A percentile compares a stretch with the other conserved stretches of the same genome.
Evolutionary conservation across 2,329 filamentous ascomycete species (phyloP).

Genomic region (Pseudodiploospora longispora): DNA sequence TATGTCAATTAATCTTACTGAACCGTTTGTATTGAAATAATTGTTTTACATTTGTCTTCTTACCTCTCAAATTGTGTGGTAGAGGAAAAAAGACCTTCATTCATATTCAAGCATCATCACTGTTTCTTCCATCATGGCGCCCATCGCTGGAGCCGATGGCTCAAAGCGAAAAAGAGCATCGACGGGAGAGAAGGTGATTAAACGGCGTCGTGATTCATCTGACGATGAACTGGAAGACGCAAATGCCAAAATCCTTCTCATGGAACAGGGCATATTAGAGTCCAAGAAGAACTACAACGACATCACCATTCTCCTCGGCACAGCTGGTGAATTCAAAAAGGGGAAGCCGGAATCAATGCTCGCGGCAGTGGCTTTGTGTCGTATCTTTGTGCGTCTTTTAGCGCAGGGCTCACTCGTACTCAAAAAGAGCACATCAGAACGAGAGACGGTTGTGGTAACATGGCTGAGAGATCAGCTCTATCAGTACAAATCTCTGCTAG

Average conservation of each 20-base stretch:
- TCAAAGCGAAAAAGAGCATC: constrained; percentile 46
- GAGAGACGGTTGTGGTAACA: constrained; percentile 63
- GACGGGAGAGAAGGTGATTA: constrained; percentile 36
- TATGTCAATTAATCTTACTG: too few relatives aligned
- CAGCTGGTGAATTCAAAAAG: constrained; percentile 37
- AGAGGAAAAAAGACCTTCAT: too few relatives aligned
- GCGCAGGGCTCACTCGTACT: constrained; percentile 62
- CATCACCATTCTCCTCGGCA: constrained; percentile 63
- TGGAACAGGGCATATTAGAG: constrained; percentile 76
- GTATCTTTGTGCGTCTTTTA: constrained; percentile 76
- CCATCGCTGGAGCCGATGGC: constrained; percentile 18
- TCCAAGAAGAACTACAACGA: constrained; percentile 91
- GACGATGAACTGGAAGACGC: constrained; percentile 41
- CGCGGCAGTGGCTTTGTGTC: constrained; percentile 73
- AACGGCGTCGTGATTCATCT: constrained; percentile 40
- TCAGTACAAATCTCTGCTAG: constrained; percentile 59
- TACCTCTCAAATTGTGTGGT: too few relatives aligned
- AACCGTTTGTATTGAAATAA: too few relatives aligned
- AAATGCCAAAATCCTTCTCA: constrained; percentile 59
- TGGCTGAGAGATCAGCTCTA: constrained; percentile 72
- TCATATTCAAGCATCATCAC: too few relatives aligned
- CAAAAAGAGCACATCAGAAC: constrained; percentile 58
- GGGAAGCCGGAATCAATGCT: constrained; percentile 50
- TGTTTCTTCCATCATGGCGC: background rate
- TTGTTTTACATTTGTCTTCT: too few relatives aligned